These are phyloP conservation scores for Tieghemiomyces parasiticus DNA, from an alignment of 192 early-diverging fungal species.

Conservation along the genomic window DNA sequence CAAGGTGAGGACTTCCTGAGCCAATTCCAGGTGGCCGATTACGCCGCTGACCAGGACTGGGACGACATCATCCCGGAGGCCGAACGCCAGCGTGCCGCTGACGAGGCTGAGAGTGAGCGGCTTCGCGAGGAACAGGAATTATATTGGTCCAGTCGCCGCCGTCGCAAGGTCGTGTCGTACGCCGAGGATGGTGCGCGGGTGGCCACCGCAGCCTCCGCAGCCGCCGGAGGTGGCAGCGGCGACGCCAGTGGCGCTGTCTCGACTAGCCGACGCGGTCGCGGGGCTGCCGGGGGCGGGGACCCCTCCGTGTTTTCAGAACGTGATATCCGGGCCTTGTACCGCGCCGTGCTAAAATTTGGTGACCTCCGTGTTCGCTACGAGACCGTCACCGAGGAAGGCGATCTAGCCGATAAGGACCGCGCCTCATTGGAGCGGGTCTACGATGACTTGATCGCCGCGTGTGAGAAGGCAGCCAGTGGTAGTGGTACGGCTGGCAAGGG, in stretches of 20 bases:
- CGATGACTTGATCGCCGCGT: conserved; percentile 28
- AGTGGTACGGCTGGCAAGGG: conserved; percentile 12
- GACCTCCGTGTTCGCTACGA: conserved; percentile 61
- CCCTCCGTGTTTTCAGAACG: conserved; percentile 49
- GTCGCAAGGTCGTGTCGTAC: conserved; percentile 42
- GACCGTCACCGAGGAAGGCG: conserved; percentile 66
- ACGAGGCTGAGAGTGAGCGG: conserved; percentile 47
- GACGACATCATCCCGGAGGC: conserved; percentile 90
- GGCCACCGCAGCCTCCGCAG: too few relatives aligned
- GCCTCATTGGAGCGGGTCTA: conserved; percentile 22
- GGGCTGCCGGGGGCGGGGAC: too few relatives aligned
- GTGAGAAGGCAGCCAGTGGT: conserved; percentile 26
- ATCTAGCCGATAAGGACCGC: conserved; percentile 50
- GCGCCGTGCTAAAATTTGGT: conserved; percentile 72
- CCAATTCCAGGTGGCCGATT: conserved; percentile 89
- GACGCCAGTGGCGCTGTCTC: conserved; percentile 13
- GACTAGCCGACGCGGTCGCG: background rate
- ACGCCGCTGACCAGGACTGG: conserved; percentile 54
- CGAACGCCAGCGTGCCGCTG: conserved; percentile 49
- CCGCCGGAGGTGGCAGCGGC: too few relatives aligned
- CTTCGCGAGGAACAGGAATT: conserved; percentile 33
- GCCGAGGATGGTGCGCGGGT: conserved; percentile 43
- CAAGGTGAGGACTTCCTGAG: conserved; percentile 78
- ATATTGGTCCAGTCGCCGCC: conserved; percentile 25
- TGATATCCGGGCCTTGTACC: conserved; percentile 68